Evolutionary conservation across 2,329 filamentous ascomycete species (phyloP).

Genomic region (Epichloe brachyelytri): DNA sequence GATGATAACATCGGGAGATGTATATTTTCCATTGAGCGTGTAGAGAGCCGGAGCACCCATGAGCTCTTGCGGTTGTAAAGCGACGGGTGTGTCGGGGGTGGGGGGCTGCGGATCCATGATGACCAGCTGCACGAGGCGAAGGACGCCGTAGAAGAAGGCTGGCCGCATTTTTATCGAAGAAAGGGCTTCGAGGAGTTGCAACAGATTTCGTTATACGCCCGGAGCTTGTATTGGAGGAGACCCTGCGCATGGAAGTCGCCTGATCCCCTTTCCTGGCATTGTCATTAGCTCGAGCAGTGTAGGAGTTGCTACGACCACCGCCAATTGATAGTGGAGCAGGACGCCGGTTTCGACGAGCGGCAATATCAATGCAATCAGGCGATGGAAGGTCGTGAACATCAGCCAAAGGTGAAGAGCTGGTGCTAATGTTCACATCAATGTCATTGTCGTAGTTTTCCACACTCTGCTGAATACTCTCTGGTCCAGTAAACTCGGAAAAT

Average conservation of each 20-base stretch:
- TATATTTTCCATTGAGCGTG: constrained; percentile 18
- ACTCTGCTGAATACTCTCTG: neutral
- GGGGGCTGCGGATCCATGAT: constrained; percentile 30
- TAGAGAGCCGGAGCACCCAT: constrained; percentile 26
- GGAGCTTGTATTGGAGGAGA: constrained; percentile 36
- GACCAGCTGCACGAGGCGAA: constrained; percentile 26
- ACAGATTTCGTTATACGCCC: constrained; percentile 21
- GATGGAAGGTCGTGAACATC: constrained; percentile 28
- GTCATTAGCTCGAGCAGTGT: constrained; percentile 37
- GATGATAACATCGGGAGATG: constrained; percentile 15
- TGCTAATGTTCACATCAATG: neutral
- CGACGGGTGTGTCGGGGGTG: constrained; percentile 36
- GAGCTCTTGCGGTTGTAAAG: constrained; percentile 23
- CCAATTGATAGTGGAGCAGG: constrained; percentile 33
- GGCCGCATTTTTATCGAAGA: constrained; percentile 33
- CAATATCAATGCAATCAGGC: constrained; percentile 39
- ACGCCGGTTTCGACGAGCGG: constrained; percentile 35
- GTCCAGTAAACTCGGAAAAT: constrained; percentile 2
- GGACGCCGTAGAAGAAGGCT: constrained; percentile 29
- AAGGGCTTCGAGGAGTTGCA: constrained; percentile 22
- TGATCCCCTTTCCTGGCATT: constrained; percentile 30
- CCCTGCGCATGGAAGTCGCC: constrained; percentile 38
- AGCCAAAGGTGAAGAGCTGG: constrained; percentile 5
- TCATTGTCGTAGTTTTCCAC: constrained; percentile 1
- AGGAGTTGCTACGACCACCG: constrained; percentile 29